These are phyloP conservation scores for Penicillium italicum DNA, from an alignment of 2,329 filamentous ascomycete species.

Conservation along the genomic window DNA sequence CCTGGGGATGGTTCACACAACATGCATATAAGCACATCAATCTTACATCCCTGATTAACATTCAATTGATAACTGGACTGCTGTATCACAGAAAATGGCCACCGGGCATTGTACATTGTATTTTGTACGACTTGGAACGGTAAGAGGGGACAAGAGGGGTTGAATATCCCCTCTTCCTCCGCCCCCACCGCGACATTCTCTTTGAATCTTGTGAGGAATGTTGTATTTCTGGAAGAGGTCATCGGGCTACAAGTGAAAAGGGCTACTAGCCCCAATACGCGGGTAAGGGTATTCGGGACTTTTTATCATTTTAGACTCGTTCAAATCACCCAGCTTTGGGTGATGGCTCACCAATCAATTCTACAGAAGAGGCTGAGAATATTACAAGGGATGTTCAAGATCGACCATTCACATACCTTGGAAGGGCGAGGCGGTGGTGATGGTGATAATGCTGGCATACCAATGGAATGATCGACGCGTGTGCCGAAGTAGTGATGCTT, in stretches of 20 bases:
- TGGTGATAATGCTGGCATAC: slow-evolving; percentile 21
- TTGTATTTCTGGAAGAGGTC: neutral
- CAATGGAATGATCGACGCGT: slow-evolving; percentile 21
- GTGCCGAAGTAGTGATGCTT: slow-evolving; percentile 16
- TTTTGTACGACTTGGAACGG: neutral
- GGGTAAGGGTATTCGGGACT: neutral
- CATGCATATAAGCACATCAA: neutral
- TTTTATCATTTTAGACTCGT: neutral
- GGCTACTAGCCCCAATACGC: neutral
- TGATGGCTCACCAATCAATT: neutral
- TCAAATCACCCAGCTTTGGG: neutral
- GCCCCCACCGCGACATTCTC: slow-evolving; percentile 2
- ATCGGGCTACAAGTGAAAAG: neutral
- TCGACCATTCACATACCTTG: slow-evolving; percentile 1
- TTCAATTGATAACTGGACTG: neutral
- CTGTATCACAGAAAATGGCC: neutral
- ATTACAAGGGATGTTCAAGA: slow-evolving; percentile 7
- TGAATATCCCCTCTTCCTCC: neutral
- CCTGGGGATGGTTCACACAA: neutral
- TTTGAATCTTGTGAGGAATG: neutral
- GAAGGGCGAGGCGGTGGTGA: slow-evolving; percentile 24
- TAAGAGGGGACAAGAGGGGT: neutral
- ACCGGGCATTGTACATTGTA: neutral
- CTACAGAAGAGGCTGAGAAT: neutral
- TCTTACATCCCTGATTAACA: slow-evolving; percentile 3